Evolutionary conservation across 345 rosid species (phyloP).

Genomic region (Cardamine resedifolia): DNA sequence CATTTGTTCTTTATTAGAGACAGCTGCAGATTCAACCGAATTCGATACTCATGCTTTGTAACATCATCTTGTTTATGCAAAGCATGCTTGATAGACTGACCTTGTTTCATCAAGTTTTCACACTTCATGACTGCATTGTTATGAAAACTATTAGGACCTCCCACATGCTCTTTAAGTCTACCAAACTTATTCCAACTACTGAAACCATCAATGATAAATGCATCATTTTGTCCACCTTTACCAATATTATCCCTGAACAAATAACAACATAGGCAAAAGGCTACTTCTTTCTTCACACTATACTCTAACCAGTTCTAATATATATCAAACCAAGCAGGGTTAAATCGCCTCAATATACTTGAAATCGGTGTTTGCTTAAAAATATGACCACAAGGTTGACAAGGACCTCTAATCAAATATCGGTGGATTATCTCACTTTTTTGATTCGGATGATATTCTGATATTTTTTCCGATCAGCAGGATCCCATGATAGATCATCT

Average conservation of each 20-base stretch:
- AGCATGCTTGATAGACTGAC: background rate
- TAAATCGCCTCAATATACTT: background rate
- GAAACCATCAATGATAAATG: background rate
- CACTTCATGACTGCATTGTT: background rate
- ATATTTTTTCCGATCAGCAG: background rate
- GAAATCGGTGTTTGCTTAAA: background rate
- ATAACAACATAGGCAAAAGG: background rate
- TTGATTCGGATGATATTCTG: no score
- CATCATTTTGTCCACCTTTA: background rate
- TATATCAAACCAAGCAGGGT: background rate
- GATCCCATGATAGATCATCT: background rate
- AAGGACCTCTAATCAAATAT: background rate
- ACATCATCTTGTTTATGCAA: background rate
- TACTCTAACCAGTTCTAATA: background rate
- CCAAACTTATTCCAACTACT: background rate
- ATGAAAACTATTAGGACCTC: background rate
- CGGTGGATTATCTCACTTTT: background rate
- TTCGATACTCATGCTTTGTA: background rate
- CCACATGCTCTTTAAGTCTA: background rate
- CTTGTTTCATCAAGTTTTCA: background rate
- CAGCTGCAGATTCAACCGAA: background rate
- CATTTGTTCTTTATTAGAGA: background rate
- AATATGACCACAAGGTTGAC: background rate
- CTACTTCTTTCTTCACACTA: background rate
- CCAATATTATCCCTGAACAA: background rate